phyloP scores from a whole-genome alignment of 1,284 basidiomycete species.

The Ustilago nuda region DNA sequence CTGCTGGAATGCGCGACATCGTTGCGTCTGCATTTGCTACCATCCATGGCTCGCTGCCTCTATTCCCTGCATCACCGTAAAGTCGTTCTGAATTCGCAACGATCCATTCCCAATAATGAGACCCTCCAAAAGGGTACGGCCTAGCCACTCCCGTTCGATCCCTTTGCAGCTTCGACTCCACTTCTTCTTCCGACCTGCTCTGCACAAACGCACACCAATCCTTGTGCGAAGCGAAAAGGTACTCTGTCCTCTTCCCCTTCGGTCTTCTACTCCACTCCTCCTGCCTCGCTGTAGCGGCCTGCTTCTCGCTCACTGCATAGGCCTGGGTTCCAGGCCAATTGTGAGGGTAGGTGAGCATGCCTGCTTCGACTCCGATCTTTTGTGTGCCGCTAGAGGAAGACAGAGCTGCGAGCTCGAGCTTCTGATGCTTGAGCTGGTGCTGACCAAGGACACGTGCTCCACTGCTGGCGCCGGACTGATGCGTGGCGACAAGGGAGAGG shows the following conservation, averaged over 20 bases:
- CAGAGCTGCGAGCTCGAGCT: slow-evolving; percentile 42
- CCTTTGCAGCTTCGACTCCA: slow-evolving; percentile 12
- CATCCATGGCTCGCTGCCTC: slow-evolving; percentile 18
- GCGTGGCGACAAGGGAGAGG: slow-evolving; percentile 57
- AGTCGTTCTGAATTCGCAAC: slow-evolving; percentile 36
- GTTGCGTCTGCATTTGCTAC: slow-evolving; percentile 6
- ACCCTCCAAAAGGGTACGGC: slow-evolving; percentile 34
- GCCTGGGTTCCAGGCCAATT: slow-evolving; percentile 57
- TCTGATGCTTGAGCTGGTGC: slow-evolving; percentile 55
- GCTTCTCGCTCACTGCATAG: slow-evolving; percentile 29
- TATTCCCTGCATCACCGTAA: neutral
- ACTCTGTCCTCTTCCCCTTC: slow-evolving; percentile 61
- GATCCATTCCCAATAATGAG: slow-evolving; percentile 36
- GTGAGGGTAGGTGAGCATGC: slow-evolving; percentile 47
- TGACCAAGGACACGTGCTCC: slow-evolving; percentile 60
- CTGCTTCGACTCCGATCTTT: slow-evolving; percentile 6
- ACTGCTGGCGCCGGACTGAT: slow-evolving; percentile 45
- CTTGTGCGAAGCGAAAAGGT: slow-evolving; percentile 35
- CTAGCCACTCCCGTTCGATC: slow-evolving; percentile 38
- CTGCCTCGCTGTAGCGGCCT: slow-evolving; percentile 15
- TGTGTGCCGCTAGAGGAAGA: slow-evolving; percentile 9
- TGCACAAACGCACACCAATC: slow-evolving; percentile 36
- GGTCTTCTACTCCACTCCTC: slow-evolving; percentile 58
- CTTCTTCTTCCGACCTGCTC: slow-evolving; percentile 17
- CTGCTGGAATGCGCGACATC: neutral